Percentiles rank a stretch among this genome's conserved stretches.
Evolutionary conservation across 768 basidiomycete species (phyloP).

Genomic region (Fistulinella prunicolor): DNA sequence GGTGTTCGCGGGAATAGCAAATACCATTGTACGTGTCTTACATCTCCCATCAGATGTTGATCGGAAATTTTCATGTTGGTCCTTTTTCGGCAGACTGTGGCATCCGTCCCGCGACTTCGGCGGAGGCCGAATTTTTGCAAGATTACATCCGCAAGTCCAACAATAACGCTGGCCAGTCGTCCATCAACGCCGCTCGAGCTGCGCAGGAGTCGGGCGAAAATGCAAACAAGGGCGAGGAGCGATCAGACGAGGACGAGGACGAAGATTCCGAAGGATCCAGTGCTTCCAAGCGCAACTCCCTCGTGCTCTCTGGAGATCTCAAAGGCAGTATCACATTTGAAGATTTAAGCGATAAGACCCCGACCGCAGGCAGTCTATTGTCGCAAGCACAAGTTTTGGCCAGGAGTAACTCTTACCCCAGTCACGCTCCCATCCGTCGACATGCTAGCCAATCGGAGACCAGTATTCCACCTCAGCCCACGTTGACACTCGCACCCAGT

Average conservation of each 20-base stretch:
- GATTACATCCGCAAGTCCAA: conserved; percentile 91
- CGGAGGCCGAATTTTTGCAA: conserved; percentile 89
- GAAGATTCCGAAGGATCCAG: conserved; percentile 80
- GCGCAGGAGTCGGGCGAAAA: conserved; percentile 70
- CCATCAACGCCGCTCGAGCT: conserved; percentile 69
- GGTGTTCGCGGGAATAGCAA: conserved; percentile 94
- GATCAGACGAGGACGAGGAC: conserved; percentile 83
- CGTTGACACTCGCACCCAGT: conserved; percentile 51
- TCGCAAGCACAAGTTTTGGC: conserved; percentile 70
- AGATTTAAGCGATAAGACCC: conserved; percentile 82
- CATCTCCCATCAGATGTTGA: conserved; percentile 33
- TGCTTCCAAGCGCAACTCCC: conserved; percentile 72
- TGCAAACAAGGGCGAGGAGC: conserved; percentile 58
- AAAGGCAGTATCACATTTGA: conserved; percentile 57
- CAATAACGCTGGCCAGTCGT: conserved; percentile 75
- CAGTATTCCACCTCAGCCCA: conserved; percentile 51
- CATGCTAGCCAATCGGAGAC: conserved; percentile 57
- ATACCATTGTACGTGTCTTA: conserved; percentile 77
- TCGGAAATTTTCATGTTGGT: conserved; percentile 30
- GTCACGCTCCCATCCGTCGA: conserved; percentile 75
- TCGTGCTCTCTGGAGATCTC: conserved; percentile 59
- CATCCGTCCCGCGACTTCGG: conserved; percentile 85
- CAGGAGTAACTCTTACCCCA: conserved; percentile 57
- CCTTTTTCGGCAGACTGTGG: conserved; percentile 67
- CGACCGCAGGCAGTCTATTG: conserved; percentile 72